Base-by-base conservation (phyloP, 2,329 filamentous ascomycete species). In the Hymenoscyphus linearis region DNA sequence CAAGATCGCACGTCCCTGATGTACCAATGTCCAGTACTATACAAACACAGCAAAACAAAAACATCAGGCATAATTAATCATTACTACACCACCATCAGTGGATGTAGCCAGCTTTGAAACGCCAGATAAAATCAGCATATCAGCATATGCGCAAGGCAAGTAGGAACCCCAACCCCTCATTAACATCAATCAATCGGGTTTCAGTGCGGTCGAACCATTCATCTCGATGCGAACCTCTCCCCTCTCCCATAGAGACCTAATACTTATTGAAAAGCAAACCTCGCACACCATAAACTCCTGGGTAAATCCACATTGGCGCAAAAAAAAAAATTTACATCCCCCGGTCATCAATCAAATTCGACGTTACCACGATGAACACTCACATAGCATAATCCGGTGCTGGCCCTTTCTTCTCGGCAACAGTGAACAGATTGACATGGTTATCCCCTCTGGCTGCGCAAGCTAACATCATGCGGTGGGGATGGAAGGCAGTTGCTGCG, bases 401-500 rank as follows among this genome's bases (percentile, higher is more conserved):
- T 25, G 18, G 44, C 44, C 44, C 44, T 50, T 73, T 75, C 65
- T 78, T 76, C 58, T 81, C 80, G 63, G 85, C 82, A 75, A 89
- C 92, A 35, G 85, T 86, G 71, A 93, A 96, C 31, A 98, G 80
- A 73, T 96, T 97, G 71, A 99, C 87, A 73, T 97, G 90, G 63
- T 93, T 85, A 72, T 97, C 93, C 60, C 92, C 90, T 52, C 91
- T 82, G 3, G 92, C 90, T 1, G 93, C 90, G 70, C 90, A 95
- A 37, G 91, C 93, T 64, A 99, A 82, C 75, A 97, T 87, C 77
- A 96, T 93, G 58, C 89, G 86, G 75, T 99, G 95, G 0, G 95
- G 95, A 76, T 99, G 95, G 79, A 98, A 99, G 0, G 93, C 89
- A 9, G 93, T 96, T 37, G 90, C 85, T 2, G 92, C 87, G 67